Evolutionary conservation across 768 basidiomycete genomes (phyloP).

Genomic region (Leucosporidium creatinivorum): DNA sequence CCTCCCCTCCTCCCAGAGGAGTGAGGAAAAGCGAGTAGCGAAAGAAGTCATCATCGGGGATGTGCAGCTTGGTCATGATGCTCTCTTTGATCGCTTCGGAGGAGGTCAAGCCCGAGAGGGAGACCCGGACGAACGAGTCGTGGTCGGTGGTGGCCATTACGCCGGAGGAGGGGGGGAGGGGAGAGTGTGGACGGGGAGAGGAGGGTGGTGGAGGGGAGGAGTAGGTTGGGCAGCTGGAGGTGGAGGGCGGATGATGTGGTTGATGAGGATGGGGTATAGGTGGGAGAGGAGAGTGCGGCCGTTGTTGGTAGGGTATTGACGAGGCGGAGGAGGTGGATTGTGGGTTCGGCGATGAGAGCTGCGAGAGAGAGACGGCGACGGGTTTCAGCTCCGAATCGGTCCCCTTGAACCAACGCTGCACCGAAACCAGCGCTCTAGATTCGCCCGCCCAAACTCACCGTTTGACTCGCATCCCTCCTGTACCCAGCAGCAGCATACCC

Average conservation of each 20-base stretch:
- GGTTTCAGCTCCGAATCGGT: background rate
- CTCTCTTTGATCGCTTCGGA: conserved; percentile 30
- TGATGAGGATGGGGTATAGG: background rate
- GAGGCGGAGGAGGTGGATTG: background rate
- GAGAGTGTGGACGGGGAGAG: background rate
- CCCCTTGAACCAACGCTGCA: background rate
- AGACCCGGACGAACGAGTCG: conserved; percentile 30
- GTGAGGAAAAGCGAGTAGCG: conserved; percentile 77
- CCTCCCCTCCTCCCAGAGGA: conserved; percentile 69
- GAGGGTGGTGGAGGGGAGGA: background rate
- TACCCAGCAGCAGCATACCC: too few relatives aligned
- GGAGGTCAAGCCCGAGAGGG: conserved; percentile 14
- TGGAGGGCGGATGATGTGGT: background rate
- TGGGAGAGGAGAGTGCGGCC: background rate
- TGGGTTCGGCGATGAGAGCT: background rate
- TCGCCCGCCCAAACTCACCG: too few relatives aligned
- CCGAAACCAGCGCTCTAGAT: background rate
- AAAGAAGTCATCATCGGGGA: conserved; percentile 73
- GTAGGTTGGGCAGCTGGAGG: conserved; percentile 4
- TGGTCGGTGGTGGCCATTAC: conserved; percentile 31
- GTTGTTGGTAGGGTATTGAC: conserved; percentile 2
- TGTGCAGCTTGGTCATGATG: conserved; percentile 49
- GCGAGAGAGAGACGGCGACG: background rate
- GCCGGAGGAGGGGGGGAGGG: conserved; percentile 14
- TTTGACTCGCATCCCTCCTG: background rate